Evolutionary conservation across 371 early-diverging fungal species (phyloP), one percentile per base, ranked within the genome.

Genomic region (Apophysomyces variabilis): DNA sequence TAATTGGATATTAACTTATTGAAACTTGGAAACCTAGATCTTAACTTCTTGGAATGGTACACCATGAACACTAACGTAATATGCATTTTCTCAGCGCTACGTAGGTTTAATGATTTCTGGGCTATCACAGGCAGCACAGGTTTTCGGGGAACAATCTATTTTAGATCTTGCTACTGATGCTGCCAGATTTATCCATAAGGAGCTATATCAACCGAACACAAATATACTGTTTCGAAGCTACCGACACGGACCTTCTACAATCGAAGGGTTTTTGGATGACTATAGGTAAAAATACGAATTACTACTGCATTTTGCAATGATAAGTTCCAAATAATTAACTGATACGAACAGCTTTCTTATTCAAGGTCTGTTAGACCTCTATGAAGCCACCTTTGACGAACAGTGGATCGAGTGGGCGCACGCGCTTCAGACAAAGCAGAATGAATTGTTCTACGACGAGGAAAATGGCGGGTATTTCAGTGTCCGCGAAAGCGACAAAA

Each of bases 191-290:
- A 72, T 90, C 21, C 62, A 73, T n/a, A 57, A 60, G 9, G 61
- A 85, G 13, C 57, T 89, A 64, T 87, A 83, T 54, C 64, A 81
- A 14, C 32, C 65, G 4, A 69, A 72, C 5, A 66, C 70, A 5
- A 67, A 76, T 13, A 65, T 45, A 0, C 64, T 90, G 18, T 64
- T 72, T 11, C 71, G 90, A 43, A 83, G 81, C 50, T 86, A 78
- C 50, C 70, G 86, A 45, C 75, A 84, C 38, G 86, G 82, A 1
- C 75, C 84, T 13, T 74, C 84, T 12, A 67, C 73, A 13, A 79
- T 86, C 39, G 75, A 73, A 38, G 91, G 88, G 0, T 87, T 85
- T 62, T 66, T 84, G 47, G 89, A 88, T 60, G 91, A 90, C 58
- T 90, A 90, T 66, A 85, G 85, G 68, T 84, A 76, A 43, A 46